phyloP scores from a whole-genome alignment of 78 protist species.

The Dictyostelium firmibasis region DNA sequence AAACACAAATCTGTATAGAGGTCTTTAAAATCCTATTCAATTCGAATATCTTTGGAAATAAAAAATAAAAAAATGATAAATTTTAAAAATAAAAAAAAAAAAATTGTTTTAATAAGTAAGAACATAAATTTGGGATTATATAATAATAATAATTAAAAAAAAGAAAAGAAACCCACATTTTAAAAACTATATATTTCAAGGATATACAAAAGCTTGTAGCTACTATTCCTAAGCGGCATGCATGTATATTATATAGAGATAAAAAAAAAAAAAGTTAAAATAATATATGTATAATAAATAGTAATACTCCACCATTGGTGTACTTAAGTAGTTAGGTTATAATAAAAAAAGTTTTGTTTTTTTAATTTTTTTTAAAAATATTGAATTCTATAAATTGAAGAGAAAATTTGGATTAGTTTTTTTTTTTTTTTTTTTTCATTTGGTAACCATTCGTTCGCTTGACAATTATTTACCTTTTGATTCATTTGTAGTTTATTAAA shows the following conservation, averaged over 20 bases:
- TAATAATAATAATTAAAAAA: not conserved
- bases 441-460: not conserved
- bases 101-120: slow-evolving; percentile 3
- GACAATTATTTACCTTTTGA: not conserved
- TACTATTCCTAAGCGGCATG: not conserved
- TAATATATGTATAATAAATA: not conserved
- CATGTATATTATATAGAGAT: not conserved
- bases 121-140: not conserved
- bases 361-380: not conserved
- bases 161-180: not conserved
- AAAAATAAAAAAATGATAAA: not conserved
- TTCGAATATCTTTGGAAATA: not conserved
- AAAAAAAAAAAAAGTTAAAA: not conserved
- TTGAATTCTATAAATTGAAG: not conserved
- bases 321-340: not conserved
- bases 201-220: not conserved
- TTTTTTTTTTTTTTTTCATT: not conserved
- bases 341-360: not conserved
- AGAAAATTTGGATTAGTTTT: not conserved
- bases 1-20: not conserved
- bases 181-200: not conserved
- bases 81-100: not conserved
- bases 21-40: not conserved
- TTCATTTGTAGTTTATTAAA: not conserved
- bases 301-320: not conserved